phyloP scores from a whole-genome alignment of 2,329 filamentous ascomycete genomes.

The Cryphonectria carpinicola region DNA sequence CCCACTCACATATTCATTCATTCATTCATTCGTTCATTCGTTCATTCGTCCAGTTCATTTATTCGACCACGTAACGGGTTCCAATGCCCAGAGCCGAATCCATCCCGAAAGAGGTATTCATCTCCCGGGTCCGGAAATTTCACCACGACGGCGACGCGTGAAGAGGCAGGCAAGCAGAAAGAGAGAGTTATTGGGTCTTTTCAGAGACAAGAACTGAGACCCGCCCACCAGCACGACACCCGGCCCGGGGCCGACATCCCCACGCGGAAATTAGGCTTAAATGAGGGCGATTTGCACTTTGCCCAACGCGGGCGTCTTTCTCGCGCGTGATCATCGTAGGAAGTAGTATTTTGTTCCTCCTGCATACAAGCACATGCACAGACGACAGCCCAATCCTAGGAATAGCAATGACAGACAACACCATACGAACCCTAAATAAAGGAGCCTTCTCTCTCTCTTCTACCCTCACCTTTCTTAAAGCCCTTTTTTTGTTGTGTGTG shows the following conservation, averaged over 20 bases:
- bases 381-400: background rate
- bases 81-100: background rate
- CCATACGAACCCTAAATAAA: background rate
- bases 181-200: no score
- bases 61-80: background rate
- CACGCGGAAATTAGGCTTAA: constrained; percentile 29
- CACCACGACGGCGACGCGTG: background rate
- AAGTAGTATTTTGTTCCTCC: background rate
- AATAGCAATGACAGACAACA: background rate
- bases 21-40: background rate
- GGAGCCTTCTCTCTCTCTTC: background rate
- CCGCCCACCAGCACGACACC: constrained; percentile 5
- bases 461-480: no score
- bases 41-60: no score
- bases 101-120: constrained; percentile 11
- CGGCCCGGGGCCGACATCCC: constrained; percentile 10
- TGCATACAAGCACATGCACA: background rate
- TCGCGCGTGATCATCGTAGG: background rate
- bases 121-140: constrained; percentile 19
- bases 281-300: constrained; percentile 20
- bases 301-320: background rate
- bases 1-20: background rate
- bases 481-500: background rate
- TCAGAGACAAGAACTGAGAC: background rate
- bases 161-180: background rate